A percentile compares a stretch with the other conserved stretches of the same genome.
Conservation (phyloP, 2,329 filamentous ascomycete genomes). For the Clarireedia paspali region DNA sequence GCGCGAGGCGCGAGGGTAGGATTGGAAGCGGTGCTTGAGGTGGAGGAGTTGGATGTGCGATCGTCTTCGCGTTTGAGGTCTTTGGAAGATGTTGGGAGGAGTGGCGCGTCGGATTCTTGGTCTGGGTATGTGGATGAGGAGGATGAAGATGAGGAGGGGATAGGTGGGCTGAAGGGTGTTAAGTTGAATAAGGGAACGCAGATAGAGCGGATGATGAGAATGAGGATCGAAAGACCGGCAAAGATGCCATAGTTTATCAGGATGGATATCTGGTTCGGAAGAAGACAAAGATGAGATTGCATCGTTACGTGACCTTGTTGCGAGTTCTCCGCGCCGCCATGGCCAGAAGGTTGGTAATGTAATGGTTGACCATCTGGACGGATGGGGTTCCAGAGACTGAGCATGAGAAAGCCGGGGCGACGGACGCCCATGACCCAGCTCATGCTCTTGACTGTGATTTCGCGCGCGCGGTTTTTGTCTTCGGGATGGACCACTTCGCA, state of each 20-base stretch:
- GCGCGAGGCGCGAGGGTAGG: constrained; percentile 18
- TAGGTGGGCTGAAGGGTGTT: constrained; percentile 17
- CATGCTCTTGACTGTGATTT: constrained; percentile 93
- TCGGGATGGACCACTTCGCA: constrained; percentile 75
- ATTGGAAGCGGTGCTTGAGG: constrained; percentile 20
- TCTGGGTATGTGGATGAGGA: neutral
- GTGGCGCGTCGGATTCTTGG: neutral
- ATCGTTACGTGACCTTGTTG: constrained; percentile 48
- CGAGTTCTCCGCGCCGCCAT: constrained; percentile 27
- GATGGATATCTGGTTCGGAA: constrained; percentile 80
- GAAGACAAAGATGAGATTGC: constrained; percentile 82
- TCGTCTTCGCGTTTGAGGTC: constrained; percentile 16
- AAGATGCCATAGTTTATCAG: constrained; percentile 72
- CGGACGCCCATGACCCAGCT: constrained; percentile 96
- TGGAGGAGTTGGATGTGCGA: constrained; percentile 23
- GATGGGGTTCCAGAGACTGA: constrained; percentile 88
- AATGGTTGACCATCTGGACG: constrained; percentile 49
- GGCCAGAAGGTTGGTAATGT: constrained; percentile 19
- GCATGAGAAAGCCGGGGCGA: constrained; percentile 77
- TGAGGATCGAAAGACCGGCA: constrained; percentile 43
- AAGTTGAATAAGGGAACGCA: constrained; percentile 49
- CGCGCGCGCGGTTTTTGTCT: constrained; percentile 51
- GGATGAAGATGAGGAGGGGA: neutral
- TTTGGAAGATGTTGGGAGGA: constrained; percentile 21
- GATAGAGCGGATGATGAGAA: constrained; percentile 46